Conservation (phyloP, 2,329 filamentous ascomycete species). For the Penicillium sclerotigenum region DNA sequence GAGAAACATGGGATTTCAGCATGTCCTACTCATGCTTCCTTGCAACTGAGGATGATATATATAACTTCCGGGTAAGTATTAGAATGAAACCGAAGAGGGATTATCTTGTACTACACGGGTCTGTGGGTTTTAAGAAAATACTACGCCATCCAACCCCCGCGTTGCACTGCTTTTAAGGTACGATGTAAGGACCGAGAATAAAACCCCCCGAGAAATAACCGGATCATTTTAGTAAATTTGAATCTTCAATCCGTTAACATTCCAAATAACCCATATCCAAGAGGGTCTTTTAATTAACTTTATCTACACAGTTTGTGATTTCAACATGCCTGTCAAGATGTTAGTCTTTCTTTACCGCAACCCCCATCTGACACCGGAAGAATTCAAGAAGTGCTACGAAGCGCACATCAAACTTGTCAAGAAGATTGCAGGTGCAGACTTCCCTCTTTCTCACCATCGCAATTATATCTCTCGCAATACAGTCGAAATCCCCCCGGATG, state of each 20-base stretch:
- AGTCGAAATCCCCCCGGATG: not conserved
- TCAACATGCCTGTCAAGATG: slow-evolving; percentile 5
- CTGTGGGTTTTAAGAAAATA: not conserved
- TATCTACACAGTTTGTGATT: not conserved
- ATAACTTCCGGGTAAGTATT: too few species aligned
- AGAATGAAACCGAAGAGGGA: not conserved
- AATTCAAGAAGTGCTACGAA: slow-evolving; percentile 22
- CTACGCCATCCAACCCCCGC: not conserved
- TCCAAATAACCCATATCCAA: not conserved
- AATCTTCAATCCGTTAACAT: not conserved
- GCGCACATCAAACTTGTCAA: slow-evolving; percentile 20
- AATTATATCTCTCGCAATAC: slow-evolving; percentile 15
- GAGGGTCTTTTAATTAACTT: not conserved
- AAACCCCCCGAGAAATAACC: not conserved
- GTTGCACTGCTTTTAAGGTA: not conserved
- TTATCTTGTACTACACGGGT: not conserved
- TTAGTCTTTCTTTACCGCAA: slow-evolving; percentile 14
- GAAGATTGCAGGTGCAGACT: slow-evolving; percentile 12
- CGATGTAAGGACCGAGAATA: not conserved
- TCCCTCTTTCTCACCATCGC: slow-evolving; percentile 20
- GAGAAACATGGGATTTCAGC: too few species aligned
- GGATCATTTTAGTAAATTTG: not conserved
- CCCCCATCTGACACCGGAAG: slow-evolving; percentile 14
- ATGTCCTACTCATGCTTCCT: too few species aligned
- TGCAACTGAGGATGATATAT: too few species aligned